Evolutionary conservation across 495 filamentous ascomycete genomes (phyloP).

Genomic region (Eremomyces bilateralis): DNA sequence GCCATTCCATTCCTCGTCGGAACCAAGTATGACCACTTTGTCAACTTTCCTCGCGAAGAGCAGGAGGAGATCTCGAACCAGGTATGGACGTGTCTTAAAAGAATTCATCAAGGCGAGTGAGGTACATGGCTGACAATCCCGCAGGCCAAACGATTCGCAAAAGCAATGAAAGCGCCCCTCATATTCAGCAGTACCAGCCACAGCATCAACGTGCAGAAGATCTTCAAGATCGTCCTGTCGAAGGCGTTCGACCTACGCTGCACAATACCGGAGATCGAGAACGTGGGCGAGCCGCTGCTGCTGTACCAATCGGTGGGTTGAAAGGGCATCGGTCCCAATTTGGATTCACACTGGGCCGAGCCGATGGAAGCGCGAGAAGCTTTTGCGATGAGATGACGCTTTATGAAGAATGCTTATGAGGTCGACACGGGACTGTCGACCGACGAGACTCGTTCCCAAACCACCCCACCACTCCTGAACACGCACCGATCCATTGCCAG

Average conservation of each 20-base stretch:
- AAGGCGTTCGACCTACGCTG: conserved; percentile 98
- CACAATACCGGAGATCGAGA: conserved; percentile 96
- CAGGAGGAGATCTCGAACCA: conserved; percentile 96
- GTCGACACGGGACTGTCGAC: too few relatives aligned
- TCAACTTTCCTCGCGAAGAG: conserved; percentile 91
- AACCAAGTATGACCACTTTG: conserved; percentile 97
- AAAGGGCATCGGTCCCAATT: too few relatives aligned
- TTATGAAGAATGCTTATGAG: too few relatives aligned
- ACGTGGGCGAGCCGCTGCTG: conserved; percentile 86
- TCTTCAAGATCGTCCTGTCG: conserved; percentile 97
- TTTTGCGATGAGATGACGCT: too few relatives aligned
- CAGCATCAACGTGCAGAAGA: conserved; percentile 99
- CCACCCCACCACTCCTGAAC: too few relatives aligned
- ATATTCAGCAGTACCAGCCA: conserved; percentile 98
- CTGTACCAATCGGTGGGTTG: conserved; percentile 43
- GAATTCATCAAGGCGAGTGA: too few relatives aligned
- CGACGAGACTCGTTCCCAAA: too few relatives aligned
- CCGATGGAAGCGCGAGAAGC: too few relatives aligned
- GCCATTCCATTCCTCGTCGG: conserved; percentile 92
- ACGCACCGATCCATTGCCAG: too few relatives aligned
- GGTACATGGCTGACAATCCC: too few relatives aligned
- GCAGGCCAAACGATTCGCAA: conserved; percentile 85
- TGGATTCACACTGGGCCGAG: too few relatives aligned
- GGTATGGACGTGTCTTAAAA: too few relatives aligned
- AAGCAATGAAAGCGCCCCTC: conserved; percentile 89